phyloP scores from a whole-genome alignment of 495 filamentous ascomycete genomes.

The Lasiosphaeria ovina region DNA sequence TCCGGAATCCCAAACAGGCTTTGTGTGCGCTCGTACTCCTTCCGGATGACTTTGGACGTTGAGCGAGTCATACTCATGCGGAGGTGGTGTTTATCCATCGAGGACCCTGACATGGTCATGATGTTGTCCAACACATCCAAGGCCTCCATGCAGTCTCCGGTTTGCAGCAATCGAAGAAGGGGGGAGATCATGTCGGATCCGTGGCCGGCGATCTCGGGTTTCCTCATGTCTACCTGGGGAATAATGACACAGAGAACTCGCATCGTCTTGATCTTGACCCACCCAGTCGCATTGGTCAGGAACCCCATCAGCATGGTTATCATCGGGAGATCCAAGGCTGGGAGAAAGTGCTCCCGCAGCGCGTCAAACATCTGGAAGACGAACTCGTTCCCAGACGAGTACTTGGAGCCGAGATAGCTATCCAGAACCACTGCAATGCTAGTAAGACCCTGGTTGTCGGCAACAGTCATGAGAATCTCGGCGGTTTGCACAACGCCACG shows the following conservation, averaged over 20 bases:
- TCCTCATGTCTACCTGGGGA: conserved; percentile 90
- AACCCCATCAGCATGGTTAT: conserved; percentile 89
- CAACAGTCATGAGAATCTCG: conserved; percentile 64
- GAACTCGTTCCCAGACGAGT: conserved; percentile 74
- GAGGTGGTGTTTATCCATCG: conserved; percentile 89
- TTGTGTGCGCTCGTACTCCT: conserved; percentile 91
- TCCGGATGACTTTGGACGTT: conserved; percentile 77
- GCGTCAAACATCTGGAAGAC: conserved; percentile 70
- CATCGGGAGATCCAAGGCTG: conserved; percentile 77
- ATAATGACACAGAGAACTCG: conserved; percentile 81
- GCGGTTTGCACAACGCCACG: conserved; percentile 59
- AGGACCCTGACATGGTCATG: conserved; percentile 87
- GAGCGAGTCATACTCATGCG: conserved; percentile 93
- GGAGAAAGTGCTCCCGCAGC: conserved; percentile 76
- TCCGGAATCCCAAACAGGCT: conserved; percentile 97
- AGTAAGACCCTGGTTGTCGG: conserved; percentile 63
- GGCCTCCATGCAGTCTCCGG: conserved; percentile 88
- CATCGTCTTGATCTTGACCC: conserved; percentile 92
- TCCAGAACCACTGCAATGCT: conserved; percentile 61
- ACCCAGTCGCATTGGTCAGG: conserved; percentile 79
- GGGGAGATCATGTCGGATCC: conserved; percentile 96
- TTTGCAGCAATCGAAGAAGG: conserved; percentile 83
- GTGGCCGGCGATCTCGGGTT: conserved; percentile 82
- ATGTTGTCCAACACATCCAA: conserved; percentile 89
- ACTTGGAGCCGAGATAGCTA: conserved; percentile 66